Percentiles rank a stretch among this genome's conserved stretches.
Conservation (phyloP, 345 rosid genomes). For the Tarenaya hassleriana region DNA sequence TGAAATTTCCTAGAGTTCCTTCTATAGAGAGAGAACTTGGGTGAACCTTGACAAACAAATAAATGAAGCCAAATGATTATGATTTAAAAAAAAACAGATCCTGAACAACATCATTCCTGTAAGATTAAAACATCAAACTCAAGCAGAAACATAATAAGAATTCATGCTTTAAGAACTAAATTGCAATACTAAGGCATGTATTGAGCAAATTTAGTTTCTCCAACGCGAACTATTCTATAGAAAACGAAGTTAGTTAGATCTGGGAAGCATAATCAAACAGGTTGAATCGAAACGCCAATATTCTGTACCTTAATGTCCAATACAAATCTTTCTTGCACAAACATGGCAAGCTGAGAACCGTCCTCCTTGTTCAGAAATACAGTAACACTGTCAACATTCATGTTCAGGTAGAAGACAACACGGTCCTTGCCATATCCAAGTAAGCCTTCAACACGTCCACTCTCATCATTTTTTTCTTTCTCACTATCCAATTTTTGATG, state of each 20-base stretch:
- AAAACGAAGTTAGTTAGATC: conserved; percentile 2
- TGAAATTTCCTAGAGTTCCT: conserved; percentile 92
- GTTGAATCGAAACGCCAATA: conserved; percentile 15
- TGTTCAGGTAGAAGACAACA: conserved; percentile 73
- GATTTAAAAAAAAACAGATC: conserved; percentile 5
- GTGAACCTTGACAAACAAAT: conserved; percentile 51
- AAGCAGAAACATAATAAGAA: conserved; percentile 6
- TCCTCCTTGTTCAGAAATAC: conserved; percentile 95
- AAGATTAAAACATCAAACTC: conserved; percentile 8
- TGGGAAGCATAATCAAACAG: conserved; percentile 9
- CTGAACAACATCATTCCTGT: conserved; percentile 12
- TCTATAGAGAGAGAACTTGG: conserved; percentile 87
- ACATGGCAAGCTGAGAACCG: conserved; percentile 90
- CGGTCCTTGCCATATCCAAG: conserved; percentile 95
- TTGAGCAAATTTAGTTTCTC: conserved; percentile 13
- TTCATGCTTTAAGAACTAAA: conserved; percentile 6
- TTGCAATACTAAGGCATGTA: not conserved
- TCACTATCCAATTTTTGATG: conserved; percentile 41
- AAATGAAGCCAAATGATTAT: conserved; percentile 25
- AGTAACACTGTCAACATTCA: conserved; percentile 87
- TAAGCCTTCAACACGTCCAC: conserved; percentile 69
- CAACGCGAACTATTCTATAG: not conserved
- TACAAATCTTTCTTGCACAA: conserved; percentile 87
- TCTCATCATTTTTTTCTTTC: conserved; percentile 65
- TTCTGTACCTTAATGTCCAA: conserved; percentile 76